Base-by-base conservation (phyloP, 148 eudicot genomes). In the Vaccinium corymbosum region DNA sequence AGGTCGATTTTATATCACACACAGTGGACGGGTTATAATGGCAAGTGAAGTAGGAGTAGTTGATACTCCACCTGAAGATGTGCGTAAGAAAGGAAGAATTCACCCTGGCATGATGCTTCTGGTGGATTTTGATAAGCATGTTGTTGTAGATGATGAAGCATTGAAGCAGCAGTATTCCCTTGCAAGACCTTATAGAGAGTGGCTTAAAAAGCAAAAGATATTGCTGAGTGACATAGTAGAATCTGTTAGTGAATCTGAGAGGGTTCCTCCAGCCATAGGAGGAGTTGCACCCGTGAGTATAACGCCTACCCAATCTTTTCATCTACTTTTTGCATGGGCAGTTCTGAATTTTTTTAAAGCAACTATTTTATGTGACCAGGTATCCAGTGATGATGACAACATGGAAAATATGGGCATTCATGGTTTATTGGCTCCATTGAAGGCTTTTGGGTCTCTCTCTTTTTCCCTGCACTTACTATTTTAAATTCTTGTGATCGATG, bases 91-190 rank as follows among this genome's bases (percentile, higher is more conserved):
- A 90, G 99, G 99, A 78, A 94, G 98, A 87, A 92, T 97, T 86
- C 95, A 95, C 77, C 99, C 99, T 86, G 99, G 99, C 53, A 95
- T 97, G 99, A 97, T 97, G 98, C 99, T 97, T 90, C 91, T 97
- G 81, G 99, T 97, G 64, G 99, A 97, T 87, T 97, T 97, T 79
- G 99, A 95, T 79, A 97, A 97, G 62, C 98, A 97, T 83, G 85
- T 88, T 86, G 99, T 97, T 80, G 98, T 97, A 3, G 99, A 97
- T 84, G 98, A 97, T 86, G 98, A 94, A 64, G 98, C 95, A 85
- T 86, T 97, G 76, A 97, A 97, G 89, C 93, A 94, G 84, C 95
- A 94, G 83, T 97, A 95, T 87, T 97, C 99, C 20, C 89, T 85
- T 78, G 91, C 96, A 85, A 91, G 92, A 85, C 99, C 99, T 27